A percentile compares a stretch with the other conserved stretches of the same genome.
Conservation (phyloP, 495 filamentous ascomycete species). For the Immersiella caudata region DNA sequence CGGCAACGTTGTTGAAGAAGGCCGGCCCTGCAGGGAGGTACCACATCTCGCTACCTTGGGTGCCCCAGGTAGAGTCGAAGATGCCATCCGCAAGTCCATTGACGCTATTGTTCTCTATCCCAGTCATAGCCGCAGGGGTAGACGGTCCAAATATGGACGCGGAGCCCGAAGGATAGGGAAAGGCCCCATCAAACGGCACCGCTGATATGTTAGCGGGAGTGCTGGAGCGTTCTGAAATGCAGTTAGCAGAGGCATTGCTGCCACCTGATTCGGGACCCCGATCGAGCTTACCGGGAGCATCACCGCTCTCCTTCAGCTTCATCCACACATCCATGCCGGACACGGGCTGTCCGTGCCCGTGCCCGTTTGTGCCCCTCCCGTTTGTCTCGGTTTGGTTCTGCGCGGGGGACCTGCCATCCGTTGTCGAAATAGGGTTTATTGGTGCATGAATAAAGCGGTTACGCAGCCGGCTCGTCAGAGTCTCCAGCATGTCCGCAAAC, state of each 20-base stretch:
- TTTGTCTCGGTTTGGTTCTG: conserved; percentile 29
- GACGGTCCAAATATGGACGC: conserved; percentile 50
- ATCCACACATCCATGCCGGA: conserved; percentile 33
- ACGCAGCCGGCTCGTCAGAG: conserved; percentile 71
- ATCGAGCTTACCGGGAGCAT: conserved; percentile 30
- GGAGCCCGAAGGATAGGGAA: conserved; percentile 51
- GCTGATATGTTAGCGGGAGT: conserved; percentile 57
- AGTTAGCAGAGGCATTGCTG: not conserved
- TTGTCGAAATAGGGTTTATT: conserved; percentile 34
- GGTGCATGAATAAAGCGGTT: conserved; percentile 71
- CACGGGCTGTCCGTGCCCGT: conserved; percentile 23
- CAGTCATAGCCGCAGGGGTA: conserved; percentile 45
- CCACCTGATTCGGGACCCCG: not conserved
- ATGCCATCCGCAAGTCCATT: conserved; percentile 25
- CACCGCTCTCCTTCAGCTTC: conserved; percentile 30
- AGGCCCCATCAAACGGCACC: conserved; percentile 57
- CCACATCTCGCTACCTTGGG: conserved; percentile 56
- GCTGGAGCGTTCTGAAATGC: conserved; percentile 44
- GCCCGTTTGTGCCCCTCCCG: conserved; percentile 36
- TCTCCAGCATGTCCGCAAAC: conserved; percentile 89
- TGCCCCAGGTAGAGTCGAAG: conserved; percentile 51
- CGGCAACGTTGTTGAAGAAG: conserved; percentile 58
- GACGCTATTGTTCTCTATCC: conserved; percentile 30
- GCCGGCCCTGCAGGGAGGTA: conserved; percentile 58
- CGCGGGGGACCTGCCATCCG: conserved; percentile 44